Percentiles rank a stretch among this genome's conserved stretches.
These are phyloP conservation scores for Populus deltoides DNA, from an alignment of 345 rosid species.

Conservation along the genomic window DNA sequence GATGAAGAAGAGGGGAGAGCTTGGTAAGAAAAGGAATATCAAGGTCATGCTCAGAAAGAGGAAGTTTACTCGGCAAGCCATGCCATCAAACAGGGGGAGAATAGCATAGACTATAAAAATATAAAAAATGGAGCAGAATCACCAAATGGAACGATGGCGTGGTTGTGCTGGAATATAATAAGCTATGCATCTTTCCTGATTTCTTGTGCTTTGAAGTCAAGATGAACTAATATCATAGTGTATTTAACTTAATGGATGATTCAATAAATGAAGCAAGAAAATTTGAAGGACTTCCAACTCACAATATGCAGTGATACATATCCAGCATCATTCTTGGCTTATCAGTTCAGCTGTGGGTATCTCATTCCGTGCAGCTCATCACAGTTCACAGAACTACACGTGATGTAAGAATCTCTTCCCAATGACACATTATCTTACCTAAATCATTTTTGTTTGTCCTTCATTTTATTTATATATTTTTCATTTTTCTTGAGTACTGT, in stretches of 20 bases:
- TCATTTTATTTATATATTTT: neutral
- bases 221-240: neutral
- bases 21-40: constrained; percentile 14
- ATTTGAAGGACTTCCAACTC: neutral
- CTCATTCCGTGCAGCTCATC: neutral
- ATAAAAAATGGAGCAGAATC: neutral
- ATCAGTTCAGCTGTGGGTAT: neutral
- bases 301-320: neutral
- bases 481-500: neutral
- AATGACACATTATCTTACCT: neutral
- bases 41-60: constrained; percentile 19
- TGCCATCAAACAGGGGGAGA: constrained; percentile 12
- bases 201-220: neutral
- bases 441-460: neutral
- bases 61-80: constrained; percentile 24
- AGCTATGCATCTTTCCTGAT: neutral
- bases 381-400: neutral
- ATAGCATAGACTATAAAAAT: neutral
- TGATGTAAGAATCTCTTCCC: constrained; percentile 8
- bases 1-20: constrained; percentile 38
- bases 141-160: neutral
- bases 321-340: neutral
- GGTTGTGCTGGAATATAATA: neutral
- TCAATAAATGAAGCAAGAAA: neutral
- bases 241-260: neutral